Base-by-base conservation (phyloP, 78 protist species). In the Mastigamoeba balamuthi region DNA sequence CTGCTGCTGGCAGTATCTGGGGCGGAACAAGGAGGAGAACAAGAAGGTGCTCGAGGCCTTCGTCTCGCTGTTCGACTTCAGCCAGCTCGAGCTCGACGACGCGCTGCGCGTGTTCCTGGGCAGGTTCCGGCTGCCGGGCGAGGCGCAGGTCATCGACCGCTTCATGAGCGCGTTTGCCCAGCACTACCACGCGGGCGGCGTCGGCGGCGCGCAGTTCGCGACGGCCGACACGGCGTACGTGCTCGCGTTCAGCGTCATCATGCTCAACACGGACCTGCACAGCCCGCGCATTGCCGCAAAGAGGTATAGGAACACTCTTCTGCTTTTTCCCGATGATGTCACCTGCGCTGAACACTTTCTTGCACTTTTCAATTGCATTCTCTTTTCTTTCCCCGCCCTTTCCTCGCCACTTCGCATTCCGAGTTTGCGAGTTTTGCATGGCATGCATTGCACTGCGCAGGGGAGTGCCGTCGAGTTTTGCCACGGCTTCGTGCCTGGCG, bases 121-220 rank as follows among this genome's bases (percentile, higher is more conserved):
- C n/a, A n/a, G n/a, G 2, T 95, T 96, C 70, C 76, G 95, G 28
- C 74, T 97, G 44, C 98, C 97, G 2, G 99, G 99, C 44, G 99
- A 97, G 65, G 94, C 97, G 25, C 97, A 89, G 82, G 91, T 94
- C 78, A 96, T 97, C 30, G 97, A 95, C 68, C 83, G 97, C 23
- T 89, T 95, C 84, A 93, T 97, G 97, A 97, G 92, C 69, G 89
- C 88, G 80, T 97, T 97, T 76, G 98, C 98, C 0, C 89, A 84
- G 63, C 81, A 90, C 27, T 97, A 72, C 70, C 85, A 73, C 73
- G 35, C 9, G 25, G 64, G 73, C 38, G 93, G 93, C 77, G 89
- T 83, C n/a, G 79, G 33, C 37, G 67, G 52, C 0, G n/a, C n/a
- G n/a, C 52, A 69, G 1, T 80, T 80, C 44, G 70, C 76, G 5